Evolutionary conservation across 331 rosid species (phyloP), one percentile per base, ranked within the genome.

Genomic region (Quercus tomentella): DNA sequence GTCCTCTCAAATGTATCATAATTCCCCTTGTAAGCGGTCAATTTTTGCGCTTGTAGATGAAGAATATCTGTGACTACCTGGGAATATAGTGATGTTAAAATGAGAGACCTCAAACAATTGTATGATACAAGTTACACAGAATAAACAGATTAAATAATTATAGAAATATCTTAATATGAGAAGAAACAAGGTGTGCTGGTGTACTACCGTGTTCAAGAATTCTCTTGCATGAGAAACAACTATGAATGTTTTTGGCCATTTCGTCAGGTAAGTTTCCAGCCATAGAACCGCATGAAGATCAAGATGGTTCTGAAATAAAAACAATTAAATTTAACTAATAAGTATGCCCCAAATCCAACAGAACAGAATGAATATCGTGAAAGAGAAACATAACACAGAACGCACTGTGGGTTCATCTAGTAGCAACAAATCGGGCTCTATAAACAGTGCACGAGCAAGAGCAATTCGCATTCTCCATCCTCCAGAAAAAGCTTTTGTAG

Each of bases 401-500:
- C 82, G 75, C 69, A 96, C 99, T 52, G 99, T 96, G 77, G 98
- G 99, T 84, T 96, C 99, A 81, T 96, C 99, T 69, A 96, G 99
- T 81, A 96, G 91, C 83, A 96, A 84, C 45, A 96, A 61, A 80
- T 96, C 99, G 70, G 98, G 99, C 87, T 96, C 98, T 79, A 96
- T 80, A 82, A 96, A 96, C 76, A 96, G 82, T 66, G 99, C 98
- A 83, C 99, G 96, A 21, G 98, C 99, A 83, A 96, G 98, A 73
- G 99, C 99, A 86, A 96, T 93, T 62, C 99, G 89, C 99, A 96
- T 96, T 82, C 98, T 81, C 99, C 99, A 96, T 76, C 99, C 99
- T 79, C 99, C 99, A 79, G 99, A 96, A 85, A 96, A 96, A 5
- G 96, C 77, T 84, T 93, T 96, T 30, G 99, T 96, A 60, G 99